Evolutionary conservation across 116 monocot genomes (phyloP).

Genomic region (Dioscorea cayenensis): DNA sequence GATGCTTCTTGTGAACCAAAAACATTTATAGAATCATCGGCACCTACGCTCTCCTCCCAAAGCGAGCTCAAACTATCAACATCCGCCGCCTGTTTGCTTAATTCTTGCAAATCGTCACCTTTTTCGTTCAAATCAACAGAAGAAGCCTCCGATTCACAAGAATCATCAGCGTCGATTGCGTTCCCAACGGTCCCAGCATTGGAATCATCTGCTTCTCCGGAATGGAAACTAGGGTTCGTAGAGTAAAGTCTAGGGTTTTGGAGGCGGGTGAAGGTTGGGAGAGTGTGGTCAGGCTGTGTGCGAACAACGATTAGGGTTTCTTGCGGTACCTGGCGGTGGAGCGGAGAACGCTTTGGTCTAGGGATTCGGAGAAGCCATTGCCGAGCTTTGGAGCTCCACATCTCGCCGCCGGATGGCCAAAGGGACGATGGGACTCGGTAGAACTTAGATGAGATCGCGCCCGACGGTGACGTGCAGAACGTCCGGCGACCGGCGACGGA

Average conservation of each 20-base stretch:
- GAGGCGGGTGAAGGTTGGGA: not conserved
- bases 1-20: slow-evolving; percentile 2
- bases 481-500: no score
- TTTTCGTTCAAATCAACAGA: not conserved
- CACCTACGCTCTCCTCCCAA: slow-evolving; percentile 17
- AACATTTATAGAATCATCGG: not conserved
- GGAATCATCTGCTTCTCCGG: not conserved
- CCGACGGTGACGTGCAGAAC: no score
- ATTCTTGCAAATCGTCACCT: not conserved
- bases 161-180: not conserved
- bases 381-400: slow-evolving; percentile 58
- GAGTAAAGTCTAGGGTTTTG: slow-evolving; percentile 12
- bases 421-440: no score
- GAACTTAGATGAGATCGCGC: no score
- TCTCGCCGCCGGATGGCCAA: not conserved
- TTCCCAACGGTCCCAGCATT: not conserved
- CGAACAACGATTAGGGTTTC: slow-evolving; percentile 15
- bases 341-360: not conserved
- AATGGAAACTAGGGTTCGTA: not conserved
- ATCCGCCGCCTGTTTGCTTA: not conserved
- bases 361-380: slow-evolving; percentile 23
- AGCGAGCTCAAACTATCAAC: slow-evolving; percentile 23
- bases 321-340: slow-evolving; percentile 5
- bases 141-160: not conserved
- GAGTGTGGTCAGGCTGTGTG: not conserved